Percentiles rank a stretch among this genome's conserved stretches.
phyloP scores from a whole-genome alignment of 345 rosid genomes.

The Jatropha curcas region DNA sequence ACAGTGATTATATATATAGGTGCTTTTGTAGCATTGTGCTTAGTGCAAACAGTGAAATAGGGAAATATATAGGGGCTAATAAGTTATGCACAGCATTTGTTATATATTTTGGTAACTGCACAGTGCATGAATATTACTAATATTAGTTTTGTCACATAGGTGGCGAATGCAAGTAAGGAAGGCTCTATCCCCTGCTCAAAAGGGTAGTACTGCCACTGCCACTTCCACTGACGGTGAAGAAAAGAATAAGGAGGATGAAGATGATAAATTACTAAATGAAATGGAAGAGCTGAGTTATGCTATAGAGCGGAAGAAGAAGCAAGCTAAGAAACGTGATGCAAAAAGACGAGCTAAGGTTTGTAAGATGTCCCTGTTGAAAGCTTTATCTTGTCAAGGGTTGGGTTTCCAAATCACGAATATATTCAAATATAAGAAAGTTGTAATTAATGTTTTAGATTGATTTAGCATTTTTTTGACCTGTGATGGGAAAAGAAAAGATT shows the following conservation, averaged over 20 bases:
- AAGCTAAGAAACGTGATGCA: conserved; percentile 62
- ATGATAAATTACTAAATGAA: conserved; percentile 85
- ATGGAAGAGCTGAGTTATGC: conserved; percentile 85
- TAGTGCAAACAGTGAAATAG: background rate
- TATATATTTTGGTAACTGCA: background rate
- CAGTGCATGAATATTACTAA: background rate
- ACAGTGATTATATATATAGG: background rate
- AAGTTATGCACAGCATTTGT: background rate
- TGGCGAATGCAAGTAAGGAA: conserved; percentile 88
- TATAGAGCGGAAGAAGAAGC: conserved; percentile 78
- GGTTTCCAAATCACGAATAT: background rate
- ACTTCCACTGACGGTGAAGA: conserved; percentile 37
- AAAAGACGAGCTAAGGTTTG: conserved; percentile 85
- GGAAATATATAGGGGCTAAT: background rate
- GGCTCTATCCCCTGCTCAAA: conserved; percentile 67
- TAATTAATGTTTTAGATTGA: background rate
- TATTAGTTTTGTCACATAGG: conserved; percentile 37
- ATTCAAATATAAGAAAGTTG: background rate
- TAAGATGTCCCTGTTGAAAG: background rate
- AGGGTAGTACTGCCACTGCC: conserved; percentile 41
- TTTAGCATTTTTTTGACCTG: background rate
- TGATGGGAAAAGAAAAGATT: background rate
- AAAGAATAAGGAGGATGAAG: conserved; percentile 62
- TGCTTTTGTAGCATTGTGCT: background rate
- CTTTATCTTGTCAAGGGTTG: background rate